These are phyloP conservation scores for Hypoxylon lienhwacheense DNA, from an alignment of 495 filamentous ascomycete genomes.

Conservation along the genomic window DNA sequence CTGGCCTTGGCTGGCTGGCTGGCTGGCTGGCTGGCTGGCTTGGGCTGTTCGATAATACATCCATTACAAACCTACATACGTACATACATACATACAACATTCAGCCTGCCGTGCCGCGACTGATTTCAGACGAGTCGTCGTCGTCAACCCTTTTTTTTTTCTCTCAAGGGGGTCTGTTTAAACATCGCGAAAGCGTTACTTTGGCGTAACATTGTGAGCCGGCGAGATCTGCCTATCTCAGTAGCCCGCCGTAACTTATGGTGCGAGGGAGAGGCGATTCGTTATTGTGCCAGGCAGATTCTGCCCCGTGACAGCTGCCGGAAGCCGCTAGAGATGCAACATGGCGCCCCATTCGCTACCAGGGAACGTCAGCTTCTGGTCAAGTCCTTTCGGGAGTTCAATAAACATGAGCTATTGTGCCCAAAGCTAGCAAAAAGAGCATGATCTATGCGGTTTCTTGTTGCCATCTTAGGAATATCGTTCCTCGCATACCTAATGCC, in stretches of 20 bases:
- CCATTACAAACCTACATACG: not conserved
- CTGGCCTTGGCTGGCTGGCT: too few species aligned
- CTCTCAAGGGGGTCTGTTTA: conserved; percentile 28
- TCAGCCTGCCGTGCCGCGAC: conserved; percentile 12
- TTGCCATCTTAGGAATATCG: conserved; percentile 35
- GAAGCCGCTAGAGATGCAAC: conserved; percentile 36
- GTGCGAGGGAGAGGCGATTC: conserved; percentile 24
- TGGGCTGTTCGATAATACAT: too few species aligned
- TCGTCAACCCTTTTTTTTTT: conserved; percentile 3
- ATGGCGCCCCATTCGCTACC: conserved; percentile 34
- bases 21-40: too few species aligned
- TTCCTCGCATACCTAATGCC: conserved; percentile 27
- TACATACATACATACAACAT: conserved; percentile 3
- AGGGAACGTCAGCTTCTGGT: conserved; percentile 27
- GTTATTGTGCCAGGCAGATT: conserved; percentile 26
- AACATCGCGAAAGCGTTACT: conserved; percentile 25
- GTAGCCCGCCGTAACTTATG: conserved; percentile 28
- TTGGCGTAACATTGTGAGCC: conserved; percentile 31
- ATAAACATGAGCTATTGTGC: conserved; percentile 28
- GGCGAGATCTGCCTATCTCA: conserved; percentile 38
- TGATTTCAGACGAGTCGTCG: conserved; percentile 1
- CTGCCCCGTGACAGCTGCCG: conserved; percentile 38
- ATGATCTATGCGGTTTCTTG: conserved; percentile 15
- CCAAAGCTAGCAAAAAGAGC: conserved; percentile 16
- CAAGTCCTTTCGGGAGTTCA: conserved; percentile 36